phyloP scores from a whole-genome alignment of 2,329 filamentous ascomycete genomes.

The Botryotinia narcissicola region DNA sequence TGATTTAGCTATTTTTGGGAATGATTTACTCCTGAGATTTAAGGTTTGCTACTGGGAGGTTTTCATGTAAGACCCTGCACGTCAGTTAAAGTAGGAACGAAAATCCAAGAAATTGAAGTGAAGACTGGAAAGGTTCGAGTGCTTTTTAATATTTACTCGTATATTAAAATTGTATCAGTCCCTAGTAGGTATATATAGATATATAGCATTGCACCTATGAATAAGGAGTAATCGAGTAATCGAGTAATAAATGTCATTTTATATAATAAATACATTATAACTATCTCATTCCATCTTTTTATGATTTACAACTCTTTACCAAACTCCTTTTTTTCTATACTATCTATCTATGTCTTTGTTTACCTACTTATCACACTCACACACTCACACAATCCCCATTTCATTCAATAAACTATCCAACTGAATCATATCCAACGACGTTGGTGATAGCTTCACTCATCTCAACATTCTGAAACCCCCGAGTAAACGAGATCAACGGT shows the following conservation, averaged over 20 bases:
- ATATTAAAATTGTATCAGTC: background rate
- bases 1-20: constrained; percentile 6
- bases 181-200: background rate
- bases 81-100: background rate
- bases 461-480: background rate
- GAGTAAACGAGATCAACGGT: constrained; percentile 12
- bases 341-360: background rate
- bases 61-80: background rate
- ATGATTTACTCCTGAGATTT: background rate
- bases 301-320: background rate
- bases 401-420: background rate
- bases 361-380: background rate
- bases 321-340: background rate
- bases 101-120: background rate
- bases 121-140: background rate
- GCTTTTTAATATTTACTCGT: background rate
- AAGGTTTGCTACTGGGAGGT: background rate
- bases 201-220: background rate
- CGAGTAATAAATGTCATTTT: background rate
- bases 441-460: constrained; percentile 2
- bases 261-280: background rate
- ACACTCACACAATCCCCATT: background rate
- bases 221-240: background rate
- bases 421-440: background rate
- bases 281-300: background rate